Evolutionary conservation across 805 yeast genomes (phyloP), one percentile per base, ranked within the genome.

Genomic region (Candida qinlingensis): DNA sequence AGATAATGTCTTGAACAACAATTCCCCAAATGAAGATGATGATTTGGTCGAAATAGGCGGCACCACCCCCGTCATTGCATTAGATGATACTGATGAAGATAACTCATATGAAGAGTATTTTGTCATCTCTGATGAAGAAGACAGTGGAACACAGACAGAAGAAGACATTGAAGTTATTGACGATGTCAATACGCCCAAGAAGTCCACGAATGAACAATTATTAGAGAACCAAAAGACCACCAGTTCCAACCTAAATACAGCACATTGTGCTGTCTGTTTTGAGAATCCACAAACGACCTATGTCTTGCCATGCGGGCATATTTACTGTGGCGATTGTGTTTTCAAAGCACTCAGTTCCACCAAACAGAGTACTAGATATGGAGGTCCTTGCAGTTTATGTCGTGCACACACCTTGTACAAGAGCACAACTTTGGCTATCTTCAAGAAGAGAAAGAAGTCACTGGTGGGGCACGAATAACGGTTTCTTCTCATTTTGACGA

Each of bases 271-370:
- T 0, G 74, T 80, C 25, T 80, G 85, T 46, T 73, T 80, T 58
- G 84, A 79, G 7, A 69, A 74, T 5, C 79, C 81, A 3, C 72
- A 67, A 12, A 55, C 65, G 6, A 74, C 82, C 2, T 69, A 72
- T 31, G 74, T 74, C 13, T 68, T 79, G 4, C 75, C 77, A 0
- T 80, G 85, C 62, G 85, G 85, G 0, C 85, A 80, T 59, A 64
- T 76, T 3, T 79, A 73, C 55, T 80, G 85, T 55, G 67, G 73
- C 6, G 73, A 72, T 29, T 80, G 85, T 58, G 65, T 76, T 5
- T 79, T 75, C 69, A 51, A 75, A 74, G 61, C 72, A 35, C 52
- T 70, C 52, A 65, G 67, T 33, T 66, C 70, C 1, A 62, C 65
- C 44, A 69, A 67, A 51, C 60, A 55, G 11, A 58, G 62, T 39